Base-by-base conservation (phyloP, 1,139 yeast species). In the Groenewaldozyma auringiensis region DNA sequence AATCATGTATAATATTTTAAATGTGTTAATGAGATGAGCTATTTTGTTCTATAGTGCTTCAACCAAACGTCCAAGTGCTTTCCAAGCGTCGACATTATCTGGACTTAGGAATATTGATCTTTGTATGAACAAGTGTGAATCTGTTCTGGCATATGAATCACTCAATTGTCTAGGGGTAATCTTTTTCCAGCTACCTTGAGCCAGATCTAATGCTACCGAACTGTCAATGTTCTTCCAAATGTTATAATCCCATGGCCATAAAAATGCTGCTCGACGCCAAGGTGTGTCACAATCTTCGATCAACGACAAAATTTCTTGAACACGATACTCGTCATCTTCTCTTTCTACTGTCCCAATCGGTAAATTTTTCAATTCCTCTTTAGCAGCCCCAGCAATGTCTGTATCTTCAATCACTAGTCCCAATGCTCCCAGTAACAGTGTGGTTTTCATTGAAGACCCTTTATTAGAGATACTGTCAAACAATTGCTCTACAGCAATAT, bases 381-480 rank as follows among this genome's bases (percentile, higher is more conserved):
- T 74, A 17, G 86, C 75, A 0, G 94, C 81, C 1, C 71, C 76
- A 40, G 76, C 66, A 53, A 84, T 73, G 25, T 83, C 87, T 0
- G 68, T 70, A 52, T 79, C 68, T 42, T 75, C 67, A 44, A 85
- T 88, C 14, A 78, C 71, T 3, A 89, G 62, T 0, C 94, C 80
- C 38, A 89, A 79, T 0, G 94, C 92, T 3, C 95, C 96, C 40
- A 89, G 69, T 0, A 88, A 76, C 44, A 88, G 63, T 0, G 85
- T 80, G 6, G 85, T 78, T 27, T 78, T 61, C 40, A 86, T 65
- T 1, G 83, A 70, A 1, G 66, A 57, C 0, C 94, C 95, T 47
- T 76, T 66, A 13, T 67, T 71, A 50, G 76, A 83, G 41, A 88
- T 77, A 57, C 74, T 78, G 11, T 75, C 72, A 56, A 61, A 68